Evolutionary conservation across 768 basidiomycete species (phyloP), one percentile per base, ranked within the genome.

Genomic region (Paxillus ammoniavirescens): DNA sequence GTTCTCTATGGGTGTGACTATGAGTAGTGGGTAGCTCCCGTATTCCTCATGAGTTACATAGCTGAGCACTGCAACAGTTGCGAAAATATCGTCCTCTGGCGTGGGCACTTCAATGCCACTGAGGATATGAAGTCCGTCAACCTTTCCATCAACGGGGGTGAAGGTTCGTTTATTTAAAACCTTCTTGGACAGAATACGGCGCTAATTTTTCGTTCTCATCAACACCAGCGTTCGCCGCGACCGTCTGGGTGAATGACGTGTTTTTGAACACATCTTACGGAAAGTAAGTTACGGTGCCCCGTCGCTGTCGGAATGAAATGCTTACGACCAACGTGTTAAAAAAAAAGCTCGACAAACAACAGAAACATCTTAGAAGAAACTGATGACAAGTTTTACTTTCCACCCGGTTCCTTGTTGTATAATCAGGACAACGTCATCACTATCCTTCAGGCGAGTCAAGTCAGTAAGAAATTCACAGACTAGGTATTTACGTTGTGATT

Each of bases 1-100:
- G 73, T 91, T n/a, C 71, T 93, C 28, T 92, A 90, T 67, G 90
- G 89, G 1, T 92, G 90, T 63, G 91, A 93, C 68, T 93, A 93
- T 67, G 87, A 83, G 53, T 93, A 85, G 89, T 91, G 55, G 68
- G 86, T 68, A 41, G 38, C 33, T 26, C 30, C 21, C 35, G 35
- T 38, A 31, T 33, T 15, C 17, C 41, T 30, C n/a, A n/a, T 31
- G 38, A 62, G 37, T 64, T 46, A 45, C 36, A 21, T 36, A 17
- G 45, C 40, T 43, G 14, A 49, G 41, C 5, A 47, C 18, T 42
- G 43, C 10, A 14, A 55, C 38, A 91, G 91, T 72, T 92, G 91
- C 57, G 91, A 93, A 69, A 91, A 91, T 61, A 75, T 80, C 6
- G 86, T 91, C 30, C 72, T 93, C 13, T 93, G 88, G 88, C 78